Conservation (phyloP, 331 rosid genomes). For the Rhamnella rubrinervis region DNA sequence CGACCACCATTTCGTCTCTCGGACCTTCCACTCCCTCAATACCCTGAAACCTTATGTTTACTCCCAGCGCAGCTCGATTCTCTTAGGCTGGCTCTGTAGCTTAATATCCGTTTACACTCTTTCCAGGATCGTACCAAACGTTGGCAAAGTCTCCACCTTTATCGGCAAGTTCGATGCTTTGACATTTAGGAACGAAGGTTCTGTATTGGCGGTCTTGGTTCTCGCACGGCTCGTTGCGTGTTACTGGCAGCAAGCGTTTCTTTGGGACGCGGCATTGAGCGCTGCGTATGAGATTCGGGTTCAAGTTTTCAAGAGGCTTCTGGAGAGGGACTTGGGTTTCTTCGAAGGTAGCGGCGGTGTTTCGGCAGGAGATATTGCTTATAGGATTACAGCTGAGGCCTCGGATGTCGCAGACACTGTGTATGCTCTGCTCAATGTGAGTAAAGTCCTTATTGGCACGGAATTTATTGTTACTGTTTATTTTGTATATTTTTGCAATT, state of each 20-base stretch:
- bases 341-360: slow-evolving; percentile 51
- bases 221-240: slow-evolving; percentile 48
- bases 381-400: slow-evolving; percentile 84
- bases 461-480: neutral
- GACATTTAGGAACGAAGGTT: slow-evolving; percentile 31
- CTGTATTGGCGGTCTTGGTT: slow-evolving; percentile 44
- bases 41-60: slow-evolving; percentile 54
- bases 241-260: slow-evolving; percentile 75
- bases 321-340: slow-evolving; percentile 58
- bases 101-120: slow-evolving; percentile 64
- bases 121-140: slow-evolving; percentile 46
- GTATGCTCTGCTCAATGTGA: slow-evolving; percentile 69
- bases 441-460: slow-evolving; percentile 16
- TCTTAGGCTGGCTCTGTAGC: slow-evolving; percentile 81
- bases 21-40: slow-evolving; percentile 28
- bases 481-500: neutral
- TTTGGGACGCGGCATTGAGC: slow-evolving; percentile 79
- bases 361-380: slow-evolving; percentile 70
- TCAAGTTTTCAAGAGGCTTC: slow-evolving; percentile 52
- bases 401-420: slow-evolving; percentile 66
- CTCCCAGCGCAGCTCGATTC: slow-evolving; percentile 44
- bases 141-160: slow-evolving; percentile 40
- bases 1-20: slow-evolving; percentile 15
- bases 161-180: slow-evolving; percentile 20
- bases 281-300: slow-evolving; percentile 55